Conservation (phyloP, 2,329 filamentous ascomycete species). For the Mycosphaerella arachidis region DNA sequence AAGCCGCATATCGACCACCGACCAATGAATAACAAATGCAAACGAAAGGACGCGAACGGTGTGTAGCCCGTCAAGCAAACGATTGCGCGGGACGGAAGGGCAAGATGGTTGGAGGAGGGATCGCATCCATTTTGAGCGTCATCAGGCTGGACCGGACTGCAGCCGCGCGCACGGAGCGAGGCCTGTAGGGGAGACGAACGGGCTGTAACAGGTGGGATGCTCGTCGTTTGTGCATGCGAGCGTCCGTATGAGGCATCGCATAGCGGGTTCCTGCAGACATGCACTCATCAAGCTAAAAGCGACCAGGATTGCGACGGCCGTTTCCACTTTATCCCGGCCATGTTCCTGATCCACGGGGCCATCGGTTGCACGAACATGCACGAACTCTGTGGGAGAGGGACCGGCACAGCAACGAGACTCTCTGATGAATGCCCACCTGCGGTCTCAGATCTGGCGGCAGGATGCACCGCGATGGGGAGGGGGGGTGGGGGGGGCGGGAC, state of each 20-base stretch:
- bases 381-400: neutral
- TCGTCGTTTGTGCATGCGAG: conserved; percentile 17
- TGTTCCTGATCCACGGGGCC: neutral
- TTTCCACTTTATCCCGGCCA: neutral
- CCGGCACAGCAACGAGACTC: neutral
- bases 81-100: conserved; percentile 12
- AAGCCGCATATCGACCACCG: conserved; percentile 17
- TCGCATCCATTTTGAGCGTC: conserved; percentile 12
- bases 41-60: conserved; percentile 9
- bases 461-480: neutral
- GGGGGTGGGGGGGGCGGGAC: no score
- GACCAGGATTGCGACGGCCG: neutral
- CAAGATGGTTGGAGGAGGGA: conserved; percentile 12
- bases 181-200: conserved; percentile 5
- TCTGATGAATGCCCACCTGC: neutral
- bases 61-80: conserved; percentile 14
- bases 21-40: conserved; percentile 9
- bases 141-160: conserved; percentile 9
- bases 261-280: conserved; percentile 20
- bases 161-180: conserved; percentile 10
- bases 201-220: conserved; percentile 11
- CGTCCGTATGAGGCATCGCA: conserved; percentile 10
- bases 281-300: neutral
- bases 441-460: neutral
- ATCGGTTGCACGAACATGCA: neutral